A percentile compares a stretch with the other conserved stretches of the same genome.
phyloP scores from a whole-genome alignment of 768 basidiomycete genomes.

The Pisolithus orientalis region DNA sequence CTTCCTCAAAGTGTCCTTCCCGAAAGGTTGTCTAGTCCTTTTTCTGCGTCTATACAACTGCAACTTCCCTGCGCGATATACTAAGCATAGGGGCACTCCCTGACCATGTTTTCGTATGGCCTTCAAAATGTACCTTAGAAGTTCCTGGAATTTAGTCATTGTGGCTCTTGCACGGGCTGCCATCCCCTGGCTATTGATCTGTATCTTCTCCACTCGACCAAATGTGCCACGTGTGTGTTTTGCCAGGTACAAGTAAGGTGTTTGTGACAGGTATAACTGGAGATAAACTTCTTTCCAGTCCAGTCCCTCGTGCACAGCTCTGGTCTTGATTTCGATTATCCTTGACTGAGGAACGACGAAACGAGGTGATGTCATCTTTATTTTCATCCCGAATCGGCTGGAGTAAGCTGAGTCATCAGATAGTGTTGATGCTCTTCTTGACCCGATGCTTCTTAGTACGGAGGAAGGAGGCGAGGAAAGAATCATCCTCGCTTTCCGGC shows the following conservation, averaged over 20 bases:
- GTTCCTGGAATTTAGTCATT: slow-evolving; percentile 19
- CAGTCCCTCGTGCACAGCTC: slow-evolving; percentile 22
- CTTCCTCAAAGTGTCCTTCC: slow-evolving; percentile 16
- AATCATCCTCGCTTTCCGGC: slow-evolving; percentile 11
- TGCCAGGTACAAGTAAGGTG: slow-evolving; percentile 44
- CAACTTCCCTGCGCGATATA: slow-evolving; percentile 40
- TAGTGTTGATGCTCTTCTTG: not conserved
- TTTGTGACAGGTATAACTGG: slow-evolving; percentile 39
- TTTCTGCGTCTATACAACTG: slow-evolving; percentile 43
- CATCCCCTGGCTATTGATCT: slow-evolving; percentile 29
- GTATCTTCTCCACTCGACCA: slow-evolving; percentile 38
- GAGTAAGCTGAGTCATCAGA: not conserved
- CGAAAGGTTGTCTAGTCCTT: slow-evolving; percentile 14
- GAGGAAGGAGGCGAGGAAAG: slow-evolving; percentile 23
- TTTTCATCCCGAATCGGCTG: slow-evolving; percentile 6
- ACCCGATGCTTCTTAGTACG: slow-evolving; percentile 14
- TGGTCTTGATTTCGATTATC: slow-evolving; percentile 32
- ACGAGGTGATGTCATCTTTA: slow-evolving; percentile 21
- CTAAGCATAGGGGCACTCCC: slow-evolving; percentile 48
- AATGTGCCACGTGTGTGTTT: slow-evolving; percentile 53
- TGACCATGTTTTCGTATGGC: slow-evolving; percentile 47
- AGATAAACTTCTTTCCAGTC: slow-evolving; percentile 60
- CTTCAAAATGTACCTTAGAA: slow-evolving; percentile 35
- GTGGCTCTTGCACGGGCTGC: slow-evolving; percentile 12
- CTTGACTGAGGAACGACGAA: slow-evolving; percentile 29